A percentile compares a stretch with the other conserved stretches of the same genome.
These are phyloP conservation scores for Vicia villosa DNA, from an alignment of 306 rosid species.

Conservation along the genomic window DNA sequence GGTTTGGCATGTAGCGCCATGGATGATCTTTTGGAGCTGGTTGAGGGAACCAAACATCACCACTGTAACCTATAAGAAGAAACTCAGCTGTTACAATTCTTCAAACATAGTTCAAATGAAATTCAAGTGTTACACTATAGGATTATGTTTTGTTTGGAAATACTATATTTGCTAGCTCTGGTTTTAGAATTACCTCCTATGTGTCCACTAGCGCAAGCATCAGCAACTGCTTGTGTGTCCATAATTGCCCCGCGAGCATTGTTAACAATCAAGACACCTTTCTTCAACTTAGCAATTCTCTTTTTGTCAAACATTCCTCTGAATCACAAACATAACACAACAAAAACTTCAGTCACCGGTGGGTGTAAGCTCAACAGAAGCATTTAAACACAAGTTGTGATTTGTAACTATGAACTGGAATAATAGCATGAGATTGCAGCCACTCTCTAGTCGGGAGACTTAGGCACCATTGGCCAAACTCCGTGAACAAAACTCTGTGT, in stretches of 20 bases:
- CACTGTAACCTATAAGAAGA: slow-evolving; percentile 72
- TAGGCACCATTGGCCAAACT: too few relatives aligned
- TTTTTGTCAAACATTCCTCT: slow-evolving; percentile 84
- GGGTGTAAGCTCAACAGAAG: not conserved
- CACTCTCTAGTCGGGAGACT: too few relatives aligned
- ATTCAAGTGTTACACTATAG: slow-evolving; percentile 3
- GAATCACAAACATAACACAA: slow-evolving; percentile 34
- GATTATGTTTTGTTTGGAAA: slow-evolving; percentile 6
- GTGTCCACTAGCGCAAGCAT: slow-evolving; percentile 87
- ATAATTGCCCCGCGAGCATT: slow-evolving; percentile 95
- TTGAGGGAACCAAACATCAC: slow-evolving; percentile 95
- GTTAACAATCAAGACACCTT: slow-evolving; percentile 85
- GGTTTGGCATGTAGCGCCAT: slow-evolving; percentile 99
- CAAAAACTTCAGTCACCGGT: not conserved
- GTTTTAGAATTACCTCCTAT: slow-evolving; percentile 66
- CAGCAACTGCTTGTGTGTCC: slow-evolving; percentile 89
- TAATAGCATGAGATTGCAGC: too few relatives aligned
- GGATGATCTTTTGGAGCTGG: slow-evolving; percentile 99
- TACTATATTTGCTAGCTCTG: not conserved
- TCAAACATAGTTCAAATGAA: not conserved
- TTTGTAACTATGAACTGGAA: not conserved
- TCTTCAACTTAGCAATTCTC: slow-evolving; percentile 78
- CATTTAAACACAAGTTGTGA: not conserved
- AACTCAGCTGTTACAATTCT: slow-evolving; percentile 6
- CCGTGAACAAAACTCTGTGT: too few relatives aligned